Base-by-base conservation (phyloP, 2,329 filamentous ascomycete species). In the Nectriaceae sp. region DNA sequence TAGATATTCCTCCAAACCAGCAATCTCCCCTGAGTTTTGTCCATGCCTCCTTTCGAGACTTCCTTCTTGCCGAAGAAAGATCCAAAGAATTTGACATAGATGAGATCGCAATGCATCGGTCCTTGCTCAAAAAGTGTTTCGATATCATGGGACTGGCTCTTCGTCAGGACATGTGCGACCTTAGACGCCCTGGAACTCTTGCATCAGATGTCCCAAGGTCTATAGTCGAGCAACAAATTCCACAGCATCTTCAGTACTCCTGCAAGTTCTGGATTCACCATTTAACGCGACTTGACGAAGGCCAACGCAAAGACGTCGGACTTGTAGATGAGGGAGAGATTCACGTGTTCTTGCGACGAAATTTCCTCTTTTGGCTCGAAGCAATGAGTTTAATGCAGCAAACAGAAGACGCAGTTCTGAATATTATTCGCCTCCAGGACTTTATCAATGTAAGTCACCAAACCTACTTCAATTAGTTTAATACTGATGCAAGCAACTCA, bases 201-300 rank as follows among this genome's bases (percentile, higher is more conserved):
- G 11, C 11, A n/a, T 50, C 40, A 4, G 42, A 46, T 4, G 33
- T 49, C 15, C 43, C 42, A 5, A 21, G 15, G 2, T 13, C 19
- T 24, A 31, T 24, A 11, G 42, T 49, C 5, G 19, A 46, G 15
- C 16, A 49, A 38, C 11, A 6, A 2, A 42, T 50, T 11, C 38
- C 18, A 3, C 21, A 29, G 1, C 6, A 43, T 31, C 4, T 53
- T 11, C 20, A 11, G 5, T 54, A 53, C 19, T 31, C 36, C 1
- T 50, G 44, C 11, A 29, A 18, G 0, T 54, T 49, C 11, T 53
- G 49, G 52, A 44, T 44, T 13, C 18, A 50, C 8, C 52, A 54
- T 31, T 21, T 52, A 2, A 18, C 21, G 0, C 24, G 21, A 8
- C 21, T 47, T 1, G 37, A 44, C 3, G 5, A 21, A 11, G 8